Evolutionary conservation across 108 stramenopile species (phyloP).

Genomic region (Pseudonitzschia delicatissima): DNA sequence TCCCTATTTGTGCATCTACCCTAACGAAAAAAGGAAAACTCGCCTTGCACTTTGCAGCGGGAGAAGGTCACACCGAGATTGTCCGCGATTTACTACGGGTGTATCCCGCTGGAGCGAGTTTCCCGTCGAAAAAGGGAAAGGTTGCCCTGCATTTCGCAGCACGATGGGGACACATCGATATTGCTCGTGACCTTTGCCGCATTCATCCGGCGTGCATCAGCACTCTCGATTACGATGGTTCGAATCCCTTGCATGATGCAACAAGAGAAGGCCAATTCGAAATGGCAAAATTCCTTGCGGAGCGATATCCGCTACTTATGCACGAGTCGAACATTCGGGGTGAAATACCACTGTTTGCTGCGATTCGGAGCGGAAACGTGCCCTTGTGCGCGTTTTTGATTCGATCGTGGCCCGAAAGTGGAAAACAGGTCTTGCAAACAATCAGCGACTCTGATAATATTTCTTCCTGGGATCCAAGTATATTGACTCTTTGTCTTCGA

Average conservation of each 20-base stretch:
- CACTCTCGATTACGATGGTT: conserved; percentile 46
- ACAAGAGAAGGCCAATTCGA: conserved; percentile 44
- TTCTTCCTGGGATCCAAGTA: conserved; percentile 25
- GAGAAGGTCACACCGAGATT: conserved; percentile 47
- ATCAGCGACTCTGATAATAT: conserved; percentile 23
- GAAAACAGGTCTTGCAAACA: conserved; percentile 35
- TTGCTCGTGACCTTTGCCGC: conserved; percentile 30
- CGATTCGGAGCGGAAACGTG: conserved; percentile 45
- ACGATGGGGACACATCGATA: conserved; percentile 51
- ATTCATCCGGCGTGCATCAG: conserved; percentile 28
- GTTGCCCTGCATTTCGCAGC: conserved; percentile 51
- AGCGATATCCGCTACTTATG: conserved; percentile 31
- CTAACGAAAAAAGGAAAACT: conserved; percentile 47
- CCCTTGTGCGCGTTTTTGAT: conserved; percentile 33
- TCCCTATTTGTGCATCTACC: conserved; percentile 33
- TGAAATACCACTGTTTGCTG: conserved; percentile 49
- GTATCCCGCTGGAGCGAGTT: conserved; percentile 39
- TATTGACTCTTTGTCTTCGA: conserved; percentile 45
- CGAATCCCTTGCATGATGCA: conserved; percentile 51
- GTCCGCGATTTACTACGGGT: conserved; percentile 30
- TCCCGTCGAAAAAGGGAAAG: conserved; percentile 45
- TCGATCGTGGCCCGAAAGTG: conserved; percentile 38
- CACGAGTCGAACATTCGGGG: conserved; percentile 34
- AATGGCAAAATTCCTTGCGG: conserved; percentile 39
- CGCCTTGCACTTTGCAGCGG: conserved; percentile 50